Conservation (phyloP, 148 eudicot species). For the Drosera capensis region DNA sequence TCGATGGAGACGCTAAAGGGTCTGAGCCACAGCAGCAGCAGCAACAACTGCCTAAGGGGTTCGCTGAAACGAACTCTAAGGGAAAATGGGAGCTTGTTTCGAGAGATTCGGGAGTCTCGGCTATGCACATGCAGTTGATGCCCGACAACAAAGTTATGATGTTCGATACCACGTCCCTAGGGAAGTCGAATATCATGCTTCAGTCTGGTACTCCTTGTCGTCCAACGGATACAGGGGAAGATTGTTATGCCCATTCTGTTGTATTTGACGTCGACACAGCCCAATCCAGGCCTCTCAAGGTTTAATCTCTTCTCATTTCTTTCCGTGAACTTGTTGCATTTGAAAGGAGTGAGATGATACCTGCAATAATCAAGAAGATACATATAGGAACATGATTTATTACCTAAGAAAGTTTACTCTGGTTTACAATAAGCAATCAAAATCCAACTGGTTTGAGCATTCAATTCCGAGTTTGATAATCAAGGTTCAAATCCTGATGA, state of each 20-base stretch:
- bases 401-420: too few species aligned
- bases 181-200: conserved; percentile 24
- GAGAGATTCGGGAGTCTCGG: conserved; percentile 39
- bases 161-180: conserved; percentile 52
- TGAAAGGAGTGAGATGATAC: not conserved
- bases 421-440: too few species aligned
- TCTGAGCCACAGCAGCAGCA: not conserved
- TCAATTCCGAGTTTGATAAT: too few species aligned
- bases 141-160: conserved; percentile 47
- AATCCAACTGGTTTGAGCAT: too few species aligned
- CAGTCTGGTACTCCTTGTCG: conserved; percentile 16
- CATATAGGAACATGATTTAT: too few species aligned
- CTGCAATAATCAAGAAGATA: not conserved
- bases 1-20: not conserved
- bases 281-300: conserved; percentile 40
- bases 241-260: conserved; percentile 60
- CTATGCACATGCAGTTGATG: conserved; percentile 82
- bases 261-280: conserved; percentile 33
- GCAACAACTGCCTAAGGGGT: not conserved
- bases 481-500: too few species aligned
- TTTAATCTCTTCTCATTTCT: not conserved
- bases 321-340: not conserved
- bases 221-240: conserved; percentile 10
- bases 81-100: conserved; percentile 39
- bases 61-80: conserved; percentile 7